A percentile compares a stretch with the other conserved stretches of the same genome.
phyloP scores from a whole-genome alignment of 2,329 filamentous ascomycete species.

The Aspergillus sp. region DNA sequence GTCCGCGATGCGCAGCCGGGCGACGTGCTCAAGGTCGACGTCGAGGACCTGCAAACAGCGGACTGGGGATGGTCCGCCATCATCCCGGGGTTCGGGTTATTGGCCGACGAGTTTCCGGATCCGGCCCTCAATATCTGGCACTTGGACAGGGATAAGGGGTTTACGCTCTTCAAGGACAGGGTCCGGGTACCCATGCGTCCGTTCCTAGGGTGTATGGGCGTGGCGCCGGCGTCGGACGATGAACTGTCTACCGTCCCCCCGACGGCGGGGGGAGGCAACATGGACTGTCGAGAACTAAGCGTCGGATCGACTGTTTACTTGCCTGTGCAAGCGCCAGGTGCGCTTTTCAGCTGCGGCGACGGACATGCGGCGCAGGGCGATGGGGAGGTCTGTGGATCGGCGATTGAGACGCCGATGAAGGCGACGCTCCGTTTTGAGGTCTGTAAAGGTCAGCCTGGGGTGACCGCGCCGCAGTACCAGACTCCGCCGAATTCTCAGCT shows the following conservation, averaged over 20 bases:
- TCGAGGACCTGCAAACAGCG: slow-evolving; percentile 38
- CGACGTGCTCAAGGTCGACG: slow-evolving; percentile 44
- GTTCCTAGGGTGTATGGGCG: slow-evolving; percentile 45
- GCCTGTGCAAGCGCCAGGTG: slow-evolving; percentile 42
- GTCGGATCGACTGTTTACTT: slow-evolving; percentile 41
- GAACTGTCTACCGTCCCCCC: slow-evolving; percentile 45
- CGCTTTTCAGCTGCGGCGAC: slow-evolving; percentile 47
- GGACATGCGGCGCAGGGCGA: slow-evolving; percentile 48
- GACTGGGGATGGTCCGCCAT: slow-evolving; percentile 47
- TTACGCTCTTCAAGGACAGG: slow-evolving; percentile 39
- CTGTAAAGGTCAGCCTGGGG: slow-evolving; percentile 38
- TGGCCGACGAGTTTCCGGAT: slow-evolving; percentile 40
- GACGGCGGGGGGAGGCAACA: slow-evolving; percentile 45
- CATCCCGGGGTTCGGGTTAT: slow-evolving; percentile 42
- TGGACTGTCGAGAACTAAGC: slow-evolving; percentile 45
- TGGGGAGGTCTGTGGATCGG: slow-evolving; percentile 48
- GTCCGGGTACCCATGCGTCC: slow-evolving; percentile 43
- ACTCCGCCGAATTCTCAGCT: slow-evolving; percentile 22
- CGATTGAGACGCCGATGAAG: slow-evolving; percentile 46
- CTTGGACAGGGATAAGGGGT: slow-evolving; percentile 30
- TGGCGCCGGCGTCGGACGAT: slow-evolving; percentile 38
- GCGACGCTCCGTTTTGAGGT: slow-evolving; percentile 42
- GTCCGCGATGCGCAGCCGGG: slow-evolving; percentile 42
- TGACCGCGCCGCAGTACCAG: slow-evolving; percentile 41
- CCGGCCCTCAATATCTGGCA: slow-evolving; percentile 43